Base-by-base conservation (phyloP, 2,329 filamentous ascomycete species). In the Didymosphaeria variabile region DNA sequence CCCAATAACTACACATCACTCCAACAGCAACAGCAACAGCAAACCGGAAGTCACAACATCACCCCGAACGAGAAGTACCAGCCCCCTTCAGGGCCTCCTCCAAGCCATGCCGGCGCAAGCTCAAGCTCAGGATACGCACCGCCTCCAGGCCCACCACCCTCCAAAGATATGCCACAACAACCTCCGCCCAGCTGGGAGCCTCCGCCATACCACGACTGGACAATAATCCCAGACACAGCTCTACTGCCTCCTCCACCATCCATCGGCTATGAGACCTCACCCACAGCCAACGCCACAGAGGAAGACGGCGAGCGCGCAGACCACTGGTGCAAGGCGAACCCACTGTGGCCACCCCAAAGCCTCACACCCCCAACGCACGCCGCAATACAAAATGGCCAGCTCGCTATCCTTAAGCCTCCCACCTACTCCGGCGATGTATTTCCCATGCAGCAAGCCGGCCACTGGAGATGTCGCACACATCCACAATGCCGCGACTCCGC, bases 181-280 rank as follows among this genome's bases (percentile, higher is more conserved):
- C 77, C 72, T 13, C 75, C 75, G 26, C 74, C 76, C 49, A 75
- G 70, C 60, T 73, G 71, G 59, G 70, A 79, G 26, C 85, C 86
- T 15, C 86, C 86, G 19, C 83, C 85, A 29, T 87, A 87, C 67
- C 90, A 93, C 73, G 87, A 91, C 77, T 93, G 91, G 91, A 83
- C 85, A 7, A 86, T 88, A 3, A 89, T 93, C 1, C 90, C 91
- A 0, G 91, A 93, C 75, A 92, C 87, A 1, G 83, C 90, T 0
- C 83, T 91, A 10, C 86, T 93, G 46, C 91, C 91, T 1, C 90
- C 90, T 0, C 91, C 91, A 0, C 91, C 91, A 0, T 85, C 86
- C 32, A 84, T 92, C 57, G 86, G 86, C 52, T 87, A 88, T 70
- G 87, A 91, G 61, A 79, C 77, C 34, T 92, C 90, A 13, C 87